Conservation (phyloP, 2,329 filamentous ascomycete species). For the Lachnellula subtilissima region DNA sequence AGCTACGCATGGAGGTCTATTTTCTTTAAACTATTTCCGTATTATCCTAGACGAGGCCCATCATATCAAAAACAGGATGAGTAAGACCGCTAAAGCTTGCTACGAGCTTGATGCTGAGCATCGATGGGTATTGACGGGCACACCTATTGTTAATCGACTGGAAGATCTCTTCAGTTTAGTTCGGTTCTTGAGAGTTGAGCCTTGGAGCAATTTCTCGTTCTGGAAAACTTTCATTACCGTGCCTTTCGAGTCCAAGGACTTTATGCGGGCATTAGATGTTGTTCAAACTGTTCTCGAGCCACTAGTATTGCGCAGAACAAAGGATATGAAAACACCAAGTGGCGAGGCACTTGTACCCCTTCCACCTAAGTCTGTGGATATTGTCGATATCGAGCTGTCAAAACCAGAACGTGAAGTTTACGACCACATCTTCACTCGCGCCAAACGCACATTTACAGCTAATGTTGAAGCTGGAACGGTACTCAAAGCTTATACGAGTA, state of each 20-base stretch:
- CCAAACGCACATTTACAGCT: slow-evolving; percentile 76
- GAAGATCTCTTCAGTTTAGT: slow-evolving; percentile 94
- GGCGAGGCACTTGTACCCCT: slow-evolving; percentile 77
- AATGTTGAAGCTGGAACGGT: slow-evolving; percentile 90
- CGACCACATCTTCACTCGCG: slow-evolving; percentile 78
- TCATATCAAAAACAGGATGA: slow-evolving; percentile 82
- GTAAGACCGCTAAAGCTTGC: slow-evolving; percentile 92
- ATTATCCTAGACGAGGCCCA: slow-evolving; percentile 95
- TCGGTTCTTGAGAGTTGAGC: slow-evolving; percentile 87
- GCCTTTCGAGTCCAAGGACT: slow-evolving; percentile 93
- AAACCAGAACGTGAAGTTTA: slow-evolving; percentile 85
- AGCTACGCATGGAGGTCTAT: slow-evolving; percentile 66
- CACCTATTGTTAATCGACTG: slow-evolving; percentile 91
- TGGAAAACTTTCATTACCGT: slow-evolving; percentile 99
- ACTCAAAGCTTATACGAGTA: slow-evolving; percentile 92
- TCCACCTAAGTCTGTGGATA: slow-evolving; percentile 74
- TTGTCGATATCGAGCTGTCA: slow-evolving; percentile 83
- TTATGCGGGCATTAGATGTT: slow-evolving; percentile 87
- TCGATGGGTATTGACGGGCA: slow-evolving; percentile 90
- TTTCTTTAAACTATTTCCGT: slow-evolving; percentile 90
- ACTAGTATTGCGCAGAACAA: slow-evolving; percentile 89
- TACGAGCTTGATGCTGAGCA: slow-evolving; percentile 83
- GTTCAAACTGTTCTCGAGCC: slow-evolving; percentile 96
- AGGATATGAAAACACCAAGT: slow-evolving; percentile 94
- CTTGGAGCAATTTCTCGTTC: slow-evolving; percentile 98